A percentile compares a stretch with the other conserved stretches of the same genome.
phyloP scores from a whole-genome alignment of 73 alveolate genomes.

The Durusdinium trenchii region DNA sequence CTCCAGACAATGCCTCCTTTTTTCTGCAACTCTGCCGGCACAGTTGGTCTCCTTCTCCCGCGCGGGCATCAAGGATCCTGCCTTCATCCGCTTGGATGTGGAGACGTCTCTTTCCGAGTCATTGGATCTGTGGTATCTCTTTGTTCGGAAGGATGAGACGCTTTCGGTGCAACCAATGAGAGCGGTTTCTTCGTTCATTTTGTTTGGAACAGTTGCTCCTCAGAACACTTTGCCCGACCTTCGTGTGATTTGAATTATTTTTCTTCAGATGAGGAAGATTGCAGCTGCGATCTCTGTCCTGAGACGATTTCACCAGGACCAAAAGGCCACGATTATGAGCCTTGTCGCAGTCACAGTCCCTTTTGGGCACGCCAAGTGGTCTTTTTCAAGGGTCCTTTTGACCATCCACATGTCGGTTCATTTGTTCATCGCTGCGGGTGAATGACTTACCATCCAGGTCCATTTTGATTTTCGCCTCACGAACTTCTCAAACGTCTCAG shows the following conservation, averaged over 20 bases:
- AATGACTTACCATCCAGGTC: too few relatives aligned
- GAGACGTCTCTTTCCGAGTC: conserved; percentile 98
- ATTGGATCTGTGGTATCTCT: conserved; percentile 97
- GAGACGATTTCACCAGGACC: conserved; percentile 78
- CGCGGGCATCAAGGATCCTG: conserved; percentile 98
- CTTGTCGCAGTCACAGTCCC: not conserved
- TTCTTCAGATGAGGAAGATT: too few relatives aligned
- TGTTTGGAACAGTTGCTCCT: too few relatives aligned
- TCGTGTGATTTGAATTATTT: too few relatives aligned
- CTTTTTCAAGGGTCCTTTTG: not conserved
- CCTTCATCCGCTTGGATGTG: conserved; percentile 98
- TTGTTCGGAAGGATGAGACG: conserved; percentile 94
- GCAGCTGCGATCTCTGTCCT: conserved; percentile 82
- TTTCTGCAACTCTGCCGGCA: conserved; percentile 98
- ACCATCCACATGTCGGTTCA: too few relatives aligned
- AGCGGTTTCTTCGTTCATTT: too few relatives aligned
- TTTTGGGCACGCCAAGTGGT: not conserved
- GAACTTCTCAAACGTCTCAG: not conserved
- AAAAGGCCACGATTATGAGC: conserved; percentile 73
- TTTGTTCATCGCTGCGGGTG: too few relatives aligned
- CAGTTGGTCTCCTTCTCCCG: conserved; percentile 98
- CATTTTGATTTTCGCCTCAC: too few relatives aligned
- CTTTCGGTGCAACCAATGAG: too few relatives aligned
- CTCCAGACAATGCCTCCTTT: conserved; percentile 96
- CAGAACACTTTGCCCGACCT: too few relatives aligned